Base-by-base conservation (phyloP, 768 basidiomycete genomes). In the Tylopilus vinaceipallidus region DNA sequence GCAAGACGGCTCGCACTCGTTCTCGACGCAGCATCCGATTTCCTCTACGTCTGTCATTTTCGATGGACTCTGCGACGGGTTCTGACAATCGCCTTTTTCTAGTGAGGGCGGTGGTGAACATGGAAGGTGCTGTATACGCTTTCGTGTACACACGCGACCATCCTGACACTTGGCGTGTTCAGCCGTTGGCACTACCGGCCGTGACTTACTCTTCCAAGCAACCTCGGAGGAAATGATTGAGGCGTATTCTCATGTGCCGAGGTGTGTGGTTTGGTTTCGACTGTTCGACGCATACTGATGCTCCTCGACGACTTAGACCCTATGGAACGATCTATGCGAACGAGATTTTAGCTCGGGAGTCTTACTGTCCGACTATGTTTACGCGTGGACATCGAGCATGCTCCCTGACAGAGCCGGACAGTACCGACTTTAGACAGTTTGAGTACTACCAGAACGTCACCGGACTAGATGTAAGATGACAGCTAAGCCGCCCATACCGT, bases 351-450 rank as follows among this genome's bases (percentile, higher is more conserved):
- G 84, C 53, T 95, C 92, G 1, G 94, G 95, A 0, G 79, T 98
- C 47, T 73, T 98, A 37, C 70, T 95, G 33, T 94, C 91, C 8
- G 95, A 98, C 93, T 95, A 62, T 42, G 78, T 52, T n/a, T 17
- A 4, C 7, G 4, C 12, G 13, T 39, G 6, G n/a, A 24, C 17
- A 1, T 41, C 11, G 7, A 33, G 9, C n/a, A 2, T 73, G 8
- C 16, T 23, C 48, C 27, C 48, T 42, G 14, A 52, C 54, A 45
- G 30, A 48, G 32, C 14, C 40, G 38, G 44, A 30, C 58, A 93
- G 91, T 62, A 98, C 95, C 43, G 95, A 98, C 67, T 98, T 98
- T 60, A 83, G 91, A 24, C 95, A 98, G 57, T 98, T 97, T 54
- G 88, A 91, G 58, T 72, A 86, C 48, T 97, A 97, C 63, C 70